phyloP scores from a whole-genome alignment of 2,329 filamentous ascomycete genomes.

The Aspergillus neoniger region DNA sequence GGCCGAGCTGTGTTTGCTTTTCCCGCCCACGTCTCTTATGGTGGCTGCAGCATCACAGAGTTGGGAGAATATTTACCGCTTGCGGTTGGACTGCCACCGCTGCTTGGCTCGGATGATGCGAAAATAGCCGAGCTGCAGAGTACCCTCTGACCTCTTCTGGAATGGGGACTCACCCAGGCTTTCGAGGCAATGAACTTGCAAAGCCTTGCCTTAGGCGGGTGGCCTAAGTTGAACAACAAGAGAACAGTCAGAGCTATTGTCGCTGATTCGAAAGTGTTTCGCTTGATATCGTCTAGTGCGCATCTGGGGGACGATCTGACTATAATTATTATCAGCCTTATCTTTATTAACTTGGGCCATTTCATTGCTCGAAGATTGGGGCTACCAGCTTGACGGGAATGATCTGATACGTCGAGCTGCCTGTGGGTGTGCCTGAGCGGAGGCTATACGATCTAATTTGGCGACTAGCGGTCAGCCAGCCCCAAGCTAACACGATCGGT shows the following conservation, averaged over 20 bases:
- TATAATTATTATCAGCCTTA: neutral
- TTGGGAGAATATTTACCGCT: neutral
- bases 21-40: neutral
- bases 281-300: neutral
- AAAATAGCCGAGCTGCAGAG: neutral
- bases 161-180: neutral
- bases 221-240: neutral
- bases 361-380: neutral
- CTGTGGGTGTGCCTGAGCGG: slow-evolving; percentile 5
- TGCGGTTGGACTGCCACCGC: neutral
- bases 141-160: neutral
- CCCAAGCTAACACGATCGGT: neutral
- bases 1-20: neutral
- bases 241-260: neutral
- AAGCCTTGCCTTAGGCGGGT: neutral
- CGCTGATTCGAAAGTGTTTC: neutral
- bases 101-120: neutral
- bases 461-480: slow-evolving; percentile 4
- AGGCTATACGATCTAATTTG: neutral
- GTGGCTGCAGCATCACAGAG: neutral
- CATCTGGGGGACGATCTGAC: neutral
- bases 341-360: neutral
- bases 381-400: neutral
- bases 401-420: neutral
- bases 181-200: neutral